phyloP scores from a whole-genome alignment of 768 basidiomycete species.

The Psilocybe tampanensis region DNA sequence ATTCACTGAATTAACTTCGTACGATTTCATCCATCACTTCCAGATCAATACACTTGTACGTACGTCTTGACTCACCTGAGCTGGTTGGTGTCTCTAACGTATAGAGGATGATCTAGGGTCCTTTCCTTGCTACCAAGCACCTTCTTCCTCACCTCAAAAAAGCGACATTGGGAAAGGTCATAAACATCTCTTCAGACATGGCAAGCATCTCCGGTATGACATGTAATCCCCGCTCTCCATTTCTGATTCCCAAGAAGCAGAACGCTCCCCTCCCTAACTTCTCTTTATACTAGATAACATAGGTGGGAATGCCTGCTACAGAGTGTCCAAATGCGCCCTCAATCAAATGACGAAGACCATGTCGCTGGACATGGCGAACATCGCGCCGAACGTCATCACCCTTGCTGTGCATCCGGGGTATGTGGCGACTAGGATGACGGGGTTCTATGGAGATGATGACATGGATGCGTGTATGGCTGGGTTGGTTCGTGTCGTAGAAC shows the following conservation, averaged over 20 bases:
- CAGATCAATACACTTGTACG: slow-evolving; percentile 9
- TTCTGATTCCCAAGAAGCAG: too few relatives aligned
- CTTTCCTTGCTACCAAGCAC: slow-evolving; percentile 3
- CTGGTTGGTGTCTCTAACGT: too few relatives aligned
- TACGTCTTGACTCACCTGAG: too few relatives aligned
- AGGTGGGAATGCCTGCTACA: slow-evolving; percentile 9
- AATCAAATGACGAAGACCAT: slow-evolving; percentile 7
- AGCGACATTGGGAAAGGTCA: not conserved
- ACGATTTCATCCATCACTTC: slow-evolving; percentile 7
- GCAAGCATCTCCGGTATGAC: slow-evolving; percentile 8
- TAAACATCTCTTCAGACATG: slow-evolving; percentile 7
- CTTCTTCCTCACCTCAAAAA: not conserved
- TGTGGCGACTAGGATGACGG: slow-evolving; percentile 7
- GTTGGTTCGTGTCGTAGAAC: not conserved
- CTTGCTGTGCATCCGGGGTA: slow-evolving; percentile 6
- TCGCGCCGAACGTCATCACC: slow-evolving; percentile 2
- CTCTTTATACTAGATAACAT: slow-evolving; percentile 1
- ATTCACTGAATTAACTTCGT: slow-evolving; percentile 3
- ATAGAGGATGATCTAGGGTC: slow-evolving; percentile 4
- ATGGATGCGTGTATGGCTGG: slow-evolving; percentile 2
- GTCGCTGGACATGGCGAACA: not conserved
- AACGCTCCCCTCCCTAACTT: too few relatives aligned
- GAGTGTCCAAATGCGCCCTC: slow-evolving; percentile 6
- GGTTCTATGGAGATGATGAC: slow-evolving; percentile 1
- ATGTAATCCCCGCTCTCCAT: too few relatives aligned